phyloP scores from a whole-genome alignment of 1,139 yeast genomes.

The Lodderomyces parapsilosis region DNA sequence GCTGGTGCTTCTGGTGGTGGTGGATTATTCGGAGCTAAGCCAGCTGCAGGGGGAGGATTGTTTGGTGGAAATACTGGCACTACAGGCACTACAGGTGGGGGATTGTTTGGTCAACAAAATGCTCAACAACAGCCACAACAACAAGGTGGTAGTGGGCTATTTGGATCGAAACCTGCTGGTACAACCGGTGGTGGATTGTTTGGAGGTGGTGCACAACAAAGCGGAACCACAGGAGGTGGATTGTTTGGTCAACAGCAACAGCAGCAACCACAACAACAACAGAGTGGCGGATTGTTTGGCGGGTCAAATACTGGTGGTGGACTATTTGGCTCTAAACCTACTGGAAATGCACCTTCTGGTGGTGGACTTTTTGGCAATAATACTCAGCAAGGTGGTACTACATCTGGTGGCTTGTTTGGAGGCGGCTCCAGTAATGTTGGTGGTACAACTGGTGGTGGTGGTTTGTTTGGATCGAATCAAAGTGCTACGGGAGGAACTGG shows the following conservation, averaged over 20 bases:
- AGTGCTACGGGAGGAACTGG: constrained; percentile 17
- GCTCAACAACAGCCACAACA: constrained; percentile 5
- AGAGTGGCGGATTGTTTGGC: constrained; percentile 3
- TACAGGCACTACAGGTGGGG: constrained; percentile 20
- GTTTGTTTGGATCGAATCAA: constrained; percentile 23
- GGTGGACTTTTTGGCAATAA: constrained; percentile 33
- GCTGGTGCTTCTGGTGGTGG: constrained; percentile 17
- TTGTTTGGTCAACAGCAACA: constrained; percentile 12
- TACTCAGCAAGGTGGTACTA: constrained; percentile 14
- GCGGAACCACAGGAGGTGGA: constrained; percentile 16
- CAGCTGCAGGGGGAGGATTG: constrained; percentile 16
- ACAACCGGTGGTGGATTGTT: constrained; percentile 23
- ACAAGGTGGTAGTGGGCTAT: constrained; percentile 21
- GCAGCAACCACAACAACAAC: constrained; percentile 8
- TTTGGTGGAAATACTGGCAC: constrained; percentile 17
- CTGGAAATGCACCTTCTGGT: constrained; percentile 15
- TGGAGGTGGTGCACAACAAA: constrained; percentile 14
- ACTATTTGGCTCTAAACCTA: constrained; percentile 28
- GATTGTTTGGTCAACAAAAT: constrained; percentile 21
- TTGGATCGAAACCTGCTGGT: constrained; percentile 23
- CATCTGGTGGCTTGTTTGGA: constrained; percentile 28
- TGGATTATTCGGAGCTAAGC: constrained; percentile 21
- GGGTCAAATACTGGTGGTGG: constrained; percentile 21
- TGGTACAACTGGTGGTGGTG: constrained; percentile 15
- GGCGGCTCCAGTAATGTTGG: constrained; percentile 10